These are phyloP conservation scores for Pichia manshurica DNA, from an alignment of 805 yeast genomes.

Conservation along the genomic window DNA sequence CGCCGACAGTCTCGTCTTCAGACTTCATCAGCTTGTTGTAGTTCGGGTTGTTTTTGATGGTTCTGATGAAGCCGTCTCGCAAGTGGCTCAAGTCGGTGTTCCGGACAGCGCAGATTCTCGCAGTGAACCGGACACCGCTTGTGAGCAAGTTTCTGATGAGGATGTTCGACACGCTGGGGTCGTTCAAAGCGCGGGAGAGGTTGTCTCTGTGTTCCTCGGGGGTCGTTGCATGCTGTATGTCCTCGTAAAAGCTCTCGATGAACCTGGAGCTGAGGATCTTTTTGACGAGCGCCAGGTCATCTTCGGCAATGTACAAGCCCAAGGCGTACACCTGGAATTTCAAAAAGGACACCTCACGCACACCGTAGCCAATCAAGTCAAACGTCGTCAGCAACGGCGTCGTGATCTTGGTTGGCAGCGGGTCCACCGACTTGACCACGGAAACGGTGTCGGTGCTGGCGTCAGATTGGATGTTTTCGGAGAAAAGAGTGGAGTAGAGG, in stretches of 20 bases:
- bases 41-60: constrained; percentile 62
- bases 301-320: constrained; percentile 69
- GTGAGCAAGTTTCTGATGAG: constrained; percentile 54
- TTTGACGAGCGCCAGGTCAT: constrained; percentile 43
- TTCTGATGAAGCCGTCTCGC: constrained; percentile 81
- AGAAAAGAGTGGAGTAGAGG: background rate
- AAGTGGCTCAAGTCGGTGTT: constrained; percentile 89
- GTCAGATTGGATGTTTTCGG: background rate
- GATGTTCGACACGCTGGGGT: constrained; percentile 45
- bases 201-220: constrained; percentile 34
- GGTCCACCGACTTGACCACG: constrained; percentile 26
- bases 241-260: constrained; percentile 30
- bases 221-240: constrained; percentile 7
- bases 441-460: background rate
- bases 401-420: constrained; percentile 23
- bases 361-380: constrained; percentile 71
- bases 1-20: constrained; percentile 36
- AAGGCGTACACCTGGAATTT: constrained; percentile 80
- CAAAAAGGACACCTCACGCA: constrained; percentile 76
- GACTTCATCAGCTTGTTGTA: constrained; percentile 43
- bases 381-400: constrained; percentile 30
- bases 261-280: constrained; percentile 39
- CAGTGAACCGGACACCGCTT: constrained; percentile 54
- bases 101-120: constrained; percentile 79
- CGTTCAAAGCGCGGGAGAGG: constrained; percentile 40